Base-by-base conservation (phyloP, 2,329 filamentous ascomycete genomes). In the Xylaria sp. region DNA sequence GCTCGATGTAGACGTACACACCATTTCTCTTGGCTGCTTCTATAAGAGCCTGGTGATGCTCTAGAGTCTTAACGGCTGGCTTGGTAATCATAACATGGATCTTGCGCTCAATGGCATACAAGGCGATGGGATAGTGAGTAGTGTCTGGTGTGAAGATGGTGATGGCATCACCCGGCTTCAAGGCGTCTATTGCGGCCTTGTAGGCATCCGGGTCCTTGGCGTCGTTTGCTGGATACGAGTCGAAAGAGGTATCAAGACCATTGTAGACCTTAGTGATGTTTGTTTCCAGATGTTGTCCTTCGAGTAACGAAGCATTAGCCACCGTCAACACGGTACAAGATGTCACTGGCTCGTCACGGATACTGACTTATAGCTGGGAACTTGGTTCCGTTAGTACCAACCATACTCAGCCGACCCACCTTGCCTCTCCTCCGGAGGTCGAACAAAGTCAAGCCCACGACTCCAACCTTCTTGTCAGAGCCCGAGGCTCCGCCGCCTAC, bases 81-180 rank as follows among this genome's bases (percentile, higher is more conserved):
- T 98, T 98, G 75, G 94, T 98, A 83, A 98, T 90, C 77, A 98
- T 88, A 60, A 98, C 94, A 82, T 98, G 94, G 80, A 97, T 91
- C 70, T 90, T 90, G 71, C 92, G 91, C 82, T 96, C 90, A 74
- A 98, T 94, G 73, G 95, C 94, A 79, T 98, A 97, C 56, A 97
- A 84, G 1, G 95, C 94, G 75, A 98, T 97, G 57, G 93, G 92
- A 81, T 91, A 97, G 82, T 98, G 94, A 1, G 94, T 97, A 7
- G 93, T 92, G 81, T 98, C 94, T 0, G 94, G 94, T 0, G 94
- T 97, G 87, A 98, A 98, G 82, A 98, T 95, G 69, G 94, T 97
- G 81, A 98, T 95, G 74, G 94, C 94, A 74, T 94, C 93, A 75
- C 94, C 94, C 7, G 91, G 88, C 52, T 88, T 87, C 51, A 98